A percentile compares a stretch with the other conserved stretches of the same genome.
phyloP scores from a whole-genome alignment of 139 green algal species.

The Chlamydomonas schloesseri region DNA sequence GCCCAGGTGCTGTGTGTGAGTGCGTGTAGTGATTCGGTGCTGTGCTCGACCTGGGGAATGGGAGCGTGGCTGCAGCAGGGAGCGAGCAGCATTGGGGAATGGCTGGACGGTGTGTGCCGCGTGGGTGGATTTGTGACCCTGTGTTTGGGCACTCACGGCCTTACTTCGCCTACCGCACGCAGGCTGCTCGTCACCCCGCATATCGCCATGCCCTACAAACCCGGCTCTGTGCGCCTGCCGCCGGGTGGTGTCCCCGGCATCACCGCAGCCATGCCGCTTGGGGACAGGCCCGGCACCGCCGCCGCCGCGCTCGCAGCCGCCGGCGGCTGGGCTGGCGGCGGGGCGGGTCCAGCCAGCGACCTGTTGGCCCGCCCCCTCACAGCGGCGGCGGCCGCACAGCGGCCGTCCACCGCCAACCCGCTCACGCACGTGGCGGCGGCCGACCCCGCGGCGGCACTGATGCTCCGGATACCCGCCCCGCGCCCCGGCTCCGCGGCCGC shows the following conservation, averaged over 20 bases:
- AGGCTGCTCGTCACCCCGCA: slow-evolving; percentile 6
- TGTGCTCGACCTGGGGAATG: no score
- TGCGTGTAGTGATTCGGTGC: no score
- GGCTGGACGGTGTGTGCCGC: no score
- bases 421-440: background rate
- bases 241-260: background rate
- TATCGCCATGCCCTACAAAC: slow-evolving; percentile 29
- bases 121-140: background rate
- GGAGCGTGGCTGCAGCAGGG: no score
- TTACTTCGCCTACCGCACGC: background rate
- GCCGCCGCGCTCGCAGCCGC: no score
- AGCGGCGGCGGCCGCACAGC: background rate
- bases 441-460: background rate
- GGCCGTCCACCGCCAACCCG: slow-evolving; percentile 1
- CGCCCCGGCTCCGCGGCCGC: background rate
- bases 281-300: background rate
- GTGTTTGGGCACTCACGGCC: no score
- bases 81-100: no score
- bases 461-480: background rate
- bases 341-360: background rate
- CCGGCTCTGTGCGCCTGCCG: slow-evolving; percentile 16
- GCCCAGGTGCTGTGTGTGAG: no score
- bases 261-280: slow-evolving; percentile 1
- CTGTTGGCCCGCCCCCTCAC: background rate
- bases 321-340: background rate